A percentile compares a stretch with the other conserved stretches of the same genome.
phyloP scores from a whole-genome alignment of 108 stramenopile genomes.

The Nitzschia sp. region DNA sequence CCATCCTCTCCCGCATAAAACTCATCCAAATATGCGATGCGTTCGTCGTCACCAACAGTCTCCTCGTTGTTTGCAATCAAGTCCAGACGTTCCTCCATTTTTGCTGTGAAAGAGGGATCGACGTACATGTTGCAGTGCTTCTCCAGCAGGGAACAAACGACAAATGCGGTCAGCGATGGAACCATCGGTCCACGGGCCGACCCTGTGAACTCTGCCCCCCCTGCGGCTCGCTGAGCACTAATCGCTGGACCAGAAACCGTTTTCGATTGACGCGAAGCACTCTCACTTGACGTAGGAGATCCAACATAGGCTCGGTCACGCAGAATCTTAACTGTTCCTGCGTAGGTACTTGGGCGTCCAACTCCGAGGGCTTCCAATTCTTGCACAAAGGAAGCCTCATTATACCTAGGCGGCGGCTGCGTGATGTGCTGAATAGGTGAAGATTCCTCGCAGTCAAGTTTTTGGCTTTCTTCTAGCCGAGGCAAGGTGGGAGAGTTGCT shows the following conservation, averaged over 20 bases:
- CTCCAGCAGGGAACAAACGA: conserved; percentile 59
- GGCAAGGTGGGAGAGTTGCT: conserved; percentile 29
- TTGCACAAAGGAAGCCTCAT: conserved; percentile 73
- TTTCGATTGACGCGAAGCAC: conserved; percentile 12
- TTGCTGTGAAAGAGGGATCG: conserved; percentile 71
- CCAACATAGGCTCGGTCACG: conserved; percentile 68
- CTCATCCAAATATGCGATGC: conserved; percentile 60
- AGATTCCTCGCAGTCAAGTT: conserved; percentile 25
- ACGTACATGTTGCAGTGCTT: conserved; percentile 69
- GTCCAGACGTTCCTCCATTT: conserved; percentile 66
- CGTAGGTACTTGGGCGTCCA: conserved; percentile 83
- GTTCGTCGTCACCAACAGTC: conserved; percentile 37
- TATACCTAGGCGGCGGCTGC: conserved; percentile 65
- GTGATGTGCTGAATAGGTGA: conserved; percentile 36
- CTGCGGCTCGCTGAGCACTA: conserved; percentile 54
- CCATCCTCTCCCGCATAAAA: conserved; percentile 63
- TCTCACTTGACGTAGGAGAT: conserved; percentile 34
- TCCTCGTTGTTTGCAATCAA: conserved; percentile 43
- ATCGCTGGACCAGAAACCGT: conserved; percentile 35
- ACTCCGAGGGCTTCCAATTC: conserved; percentile 79
- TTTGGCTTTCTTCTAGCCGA: conserved; percentile 42
- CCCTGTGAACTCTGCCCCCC: conserved; percentile 47
- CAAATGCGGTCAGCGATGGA: conserved; percentile 72
- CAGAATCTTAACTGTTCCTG: conserved; percentile 62
- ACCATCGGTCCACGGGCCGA: conserved; percentile 47